Conservation (phyloP, 1,284 basidiomycete species). For the Pyrrhoderma lamaoense region DNA sequence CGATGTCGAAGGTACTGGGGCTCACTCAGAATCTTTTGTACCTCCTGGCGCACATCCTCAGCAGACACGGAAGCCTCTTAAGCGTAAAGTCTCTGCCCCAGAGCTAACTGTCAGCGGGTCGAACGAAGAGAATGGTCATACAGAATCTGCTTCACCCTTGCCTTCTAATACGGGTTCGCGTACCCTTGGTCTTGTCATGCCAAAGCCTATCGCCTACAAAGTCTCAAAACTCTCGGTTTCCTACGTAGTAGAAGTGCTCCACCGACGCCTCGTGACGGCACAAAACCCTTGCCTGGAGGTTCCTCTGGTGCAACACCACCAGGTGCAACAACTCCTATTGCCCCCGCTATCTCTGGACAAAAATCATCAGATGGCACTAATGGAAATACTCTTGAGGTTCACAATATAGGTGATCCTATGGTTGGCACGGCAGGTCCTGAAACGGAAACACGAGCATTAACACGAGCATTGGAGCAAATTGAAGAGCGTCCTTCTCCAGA, state of each 20-base stretch:
- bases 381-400: no score
- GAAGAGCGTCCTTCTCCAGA: background rate
- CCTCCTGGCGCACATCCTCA: slow-evolving; percentile 30
- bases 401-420: background rate
- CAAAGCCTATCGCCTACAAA: slow-evolving; percentile 38
- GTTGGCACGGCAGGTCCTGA: background rate
- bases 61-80: slow-evolving; percentile 18
- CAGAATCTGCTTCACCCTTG: background rate
- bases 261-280: slow-evolving; percentile 34
- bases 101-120: slow-evolving; percentile 21
- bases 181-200: slow-evolving; percentile 24
- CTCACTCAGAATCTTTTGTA: slow-evolving; percentile 45
- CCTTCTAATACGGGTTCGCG: background rate
- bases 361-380: background rate
- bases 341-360: slow-evolving; percentile 1
- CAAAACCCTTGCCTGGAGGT: slow-evolving; percentile 18
- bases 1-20: slow-evolving; percentile 63
- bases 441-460: background rate
- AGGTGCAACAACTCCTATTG: slow-evolving; percentile 15
- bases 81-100: slow-evolving; percentile 28
- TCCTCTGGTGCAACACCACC: slow-evolving; percentile 16
- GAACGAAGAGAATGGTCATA: slow-evolving; percentile 2
- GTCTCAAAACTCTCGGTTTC: slow-evolving; percentile 31
- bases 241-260: slow-evolving; percentile 55
- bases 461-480: slow-evolving; percentile 9